Percentiles rank a stretch among this genome's conserved stretches.
Evolutionary conservation across 129 eudicot species (phyloP).

Genomic region (Lactuca saligna): DNA sequence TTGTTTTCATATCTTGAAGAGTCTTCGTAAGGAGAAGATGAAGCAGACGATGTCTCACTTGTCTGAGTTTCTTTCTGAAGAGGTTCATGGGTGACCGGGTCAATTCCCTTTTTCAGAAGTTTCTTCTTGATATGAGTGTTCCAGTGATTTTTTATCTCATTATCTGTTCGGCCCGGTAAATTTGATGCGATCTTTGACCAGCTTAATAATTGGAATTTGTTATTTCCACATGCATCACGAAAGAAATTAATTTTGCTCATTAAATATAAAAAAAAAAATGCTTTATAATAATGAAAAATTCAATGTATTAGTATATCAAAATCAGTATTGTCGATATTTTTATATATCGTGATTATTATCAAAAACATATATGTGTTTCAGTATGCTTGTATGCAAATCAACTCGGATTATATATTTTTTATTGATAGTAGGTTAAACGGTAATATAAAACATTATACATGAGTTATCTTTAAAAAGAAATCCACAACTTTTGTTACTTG

Average conservation of each 20-base stretch:
- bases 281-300: background rate
- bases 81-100: constrained; percentile 74
- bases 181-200: constrained; percentile 86
- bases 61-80: constrained; percentile 35
- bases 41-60: constrained; percentile 17
- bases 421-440: background rate
- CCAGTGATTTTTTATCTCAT: constrained; percentile 81
- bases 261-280: no score
- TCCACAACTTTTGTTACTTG: no score
- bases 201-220: background rate
- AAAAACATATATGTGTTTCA: background rate
- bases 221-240: constrained; percentile 3
- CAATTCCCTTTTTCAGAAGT: constrained; percentile 74
- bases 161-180: constrained; percentile 76
- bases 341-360: no score
- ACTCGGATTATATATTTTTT: background rate
- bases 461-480: no score
- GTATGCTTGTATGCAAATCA: no score
- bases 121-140: constrained; percentile 87
- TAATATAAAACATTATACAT: no score
- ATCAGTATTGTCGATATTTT: background rate
- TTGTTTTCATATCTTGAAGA: constrained; percentile 14
- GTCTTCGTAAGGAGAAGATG: constrained; percentile 14
- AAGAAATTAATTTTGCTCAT: background rate
- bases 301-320: background rate